phyloP scores from a whole-genome alignment of 2,329 filamentous ascomycete genomes.

The Nannizziopsis arthrosporioides region DNA sequence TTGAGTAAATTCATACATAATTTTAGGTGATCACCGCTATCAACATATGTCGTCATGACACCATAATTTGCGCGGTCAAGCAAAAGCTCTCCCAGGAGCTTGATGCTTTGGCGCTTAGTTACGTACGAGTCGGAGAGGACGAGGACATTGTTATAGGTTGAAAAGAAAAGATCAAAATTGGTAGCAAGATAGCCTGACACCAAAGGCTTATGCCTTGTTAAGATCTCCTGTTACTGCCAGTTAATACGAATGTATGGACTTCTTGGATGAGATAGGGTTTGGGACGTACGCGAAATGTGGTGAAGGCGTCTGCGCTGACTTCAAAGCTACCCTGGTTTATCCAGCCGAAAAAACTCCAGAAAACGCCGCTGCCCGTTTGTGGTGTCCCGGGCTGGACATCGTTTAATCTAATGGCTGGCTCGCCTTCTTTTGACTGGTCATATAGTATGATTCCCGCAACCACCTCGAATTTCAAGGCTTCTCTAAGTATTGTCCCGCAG shows the following conservation, averaged over 20 bases:
- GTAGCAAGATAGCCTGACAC: slow-evolving; percentile 76
- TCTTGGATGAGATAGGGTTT: background rate
- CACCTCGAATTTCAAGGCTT: slow-evolving; percentile 82
- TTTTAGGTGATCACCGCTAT: slow-evolving; percentile 89
- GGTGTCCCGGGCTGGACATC: slow-evolving; percentile 64
- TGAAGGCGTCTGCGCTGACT: slow-evolving; percentile 93
- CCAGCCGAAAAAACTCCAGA: slow-evolving; percentile 96
- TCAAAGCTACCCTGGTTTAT: slow-evolving; percentile 95
- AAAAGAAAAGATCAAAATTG: slow-evolving; percentile 91
- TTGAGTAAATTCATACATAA: slow-evolving; percentile 95
- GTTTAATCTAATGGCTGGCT: slow-evolving; percentile 61
- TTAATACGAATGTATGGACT: background rate
- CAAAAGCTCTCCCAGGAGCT: slow-evolving; percentile 86
- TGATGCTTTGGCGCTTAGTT: slow-evolving; percentile 95
- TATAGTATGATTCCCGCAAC: slow-evolving; percentile 86
- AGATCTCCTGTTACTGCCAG: slow-evolving; percentile 54
- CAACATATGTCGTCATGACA: slow-evolving; percentile 96
- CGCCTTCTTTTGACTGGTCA: slow-evolving; percentile 67
- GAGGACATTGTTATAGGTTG: slow-evolving; percentile 73
- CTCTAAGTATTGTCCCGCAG: slow-evolving; percentile 77
- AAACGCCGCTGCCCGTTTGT: slow-evolving; percentile 71
- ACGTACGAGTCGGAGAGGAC: slow-evolving; percentile 93
- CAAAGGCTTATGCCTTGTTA: slow-evolving; percentile 86
- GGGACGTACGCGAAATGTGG: slow-evolving; percentile 68
- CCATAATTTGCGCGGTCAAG: slow-evolving; percentile 93